Base-by-base conservation (phyloP, 2,329 filamentous ascomycete species). In the Sporothrix phasma region DNA sequence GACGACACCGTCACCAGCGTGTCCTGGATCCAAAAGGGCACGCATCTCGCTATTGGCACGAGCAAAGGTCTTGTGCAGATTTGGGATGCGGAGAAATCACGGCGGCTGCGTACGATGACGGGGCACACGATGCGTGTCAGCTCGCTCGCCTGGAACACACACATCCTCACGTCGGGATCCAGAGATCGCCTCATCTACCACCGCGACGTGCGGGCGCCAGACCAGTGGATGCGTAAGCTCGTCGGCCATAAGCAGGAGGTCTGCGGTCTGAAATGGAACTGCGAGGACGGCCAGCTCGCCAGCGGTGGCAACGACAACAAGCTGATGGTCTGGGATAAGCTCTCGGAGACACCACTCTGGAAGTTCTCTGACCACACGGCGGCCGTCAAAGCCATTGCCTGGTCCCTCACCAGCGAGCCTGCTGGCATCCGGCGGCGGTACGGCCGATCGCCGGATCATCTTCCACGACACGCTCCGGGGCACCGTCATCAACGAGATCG, bases 291-390 rank as follows among this genome's bases (percentile, higher is more conserved):
- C 5, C 94, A 99, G 74, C 82, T 99, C 29, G 94, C 94, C 13
- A 96, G 90, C 63, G 94, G 94, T 59, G 94, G 94, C 5, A 99
- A 99, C 75, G 94, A 99, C 78, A 99, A 99, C 78, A 97, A 97
- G 74, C 81, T 99, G 53, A 94, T 97, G 84, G 92, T 99, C 26
- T 99, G 94, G 94, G 94, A 99, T 71, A 95, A 95, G 73, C 82
- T 97, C 65, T 90, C 87, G n/a, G 89, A 95, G 70, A 90, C 92
- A 7, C 94, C 94, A 1, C 81, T 95, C 2, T 96, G 90, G 81
- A 95, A 96, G 70, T 97, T 96, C 75, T 89, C 89, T 19, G 92
- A 97, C 68, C 94, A 99, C 74, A 93, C 89, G 41, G 94, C 94
- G 13, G 94, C 94, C 8, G 94, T 99, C 61, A 99, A 99, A 75